These are phyloP conservation scores for Shiraia sp. DNA, from an alignment of 2,329 filamentous ascomycete species.

Conservation along the genomic window DNA sequence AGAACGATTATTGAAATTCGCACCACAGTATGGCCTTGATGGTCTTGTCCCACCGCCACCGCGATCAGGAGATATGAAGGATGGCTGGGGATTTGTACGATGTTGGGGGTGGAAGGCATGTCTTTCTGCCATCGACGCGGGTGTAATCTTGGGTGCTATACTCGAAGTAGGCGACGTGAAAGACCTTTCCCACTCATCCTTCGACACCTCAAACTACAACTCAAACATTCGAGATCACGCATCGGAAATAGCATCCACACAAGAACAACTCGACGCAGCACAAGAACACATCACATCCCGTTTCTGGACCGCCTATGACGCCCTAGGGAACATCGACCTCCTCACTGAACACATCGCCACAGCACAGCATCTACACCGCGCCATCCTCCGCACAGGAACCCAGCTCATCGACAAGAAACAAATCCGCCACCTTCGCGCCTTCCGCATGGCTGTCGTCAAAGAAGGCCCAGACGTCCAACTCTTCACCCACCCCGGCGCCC, in stretches of 20 bases:
- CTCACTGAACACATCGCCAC: slow-evolving; percentile 77
- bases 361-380: slow-evolving; percentile 86
- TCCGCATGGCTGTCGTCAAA: slow-evolving; percentile 94
- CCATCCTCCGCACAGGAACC: slow-evolving; percentile 91
- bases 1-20: slow-evolving; percentile 85
- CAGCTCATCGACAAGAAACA: slow-evolving; percentile 90
- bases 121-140: slow-evolving; percentile 88
- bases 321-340: slow-evolving; percentile 63
- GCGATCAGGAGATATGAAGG: slow-evolving; percentile 72
- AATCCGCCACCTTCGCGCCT: slow-evolving; percentile 88
- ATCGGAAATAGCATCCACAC: slow-evolving; percentile 23
- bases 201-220: slow-evolving; percentile 36
- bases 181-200: slow-evolving; percentile 33
- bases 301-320: slow-evolving; percentile 64
- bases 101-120: slow-evolving; percentile 98
- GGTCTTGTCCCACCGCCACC: slow-evolving; percentile 77
- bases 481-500: slow-evolving; percentile 88
- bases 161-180: slow-evolving; percentile 80
- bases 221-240: slow-evolving; percentile 29
- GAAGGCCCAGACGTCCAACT: slow-evolving; percentile 90
- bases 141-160: slow-evolving; percentile 88
- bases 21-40: slow-evolving; percentile 89
- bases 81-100: slow-evolving; percentile 95
- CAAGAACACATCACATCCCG: slow-evolving; percentile 55
- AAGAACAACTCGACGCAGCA: slow-evolving; percentile 33